Evolutionary conservation across 2,329 filamentous ascomycete species (phyloP), one percentile per base, ranked within the genome.

Genomic region (Aspergillus sclerotialis): DNA sequence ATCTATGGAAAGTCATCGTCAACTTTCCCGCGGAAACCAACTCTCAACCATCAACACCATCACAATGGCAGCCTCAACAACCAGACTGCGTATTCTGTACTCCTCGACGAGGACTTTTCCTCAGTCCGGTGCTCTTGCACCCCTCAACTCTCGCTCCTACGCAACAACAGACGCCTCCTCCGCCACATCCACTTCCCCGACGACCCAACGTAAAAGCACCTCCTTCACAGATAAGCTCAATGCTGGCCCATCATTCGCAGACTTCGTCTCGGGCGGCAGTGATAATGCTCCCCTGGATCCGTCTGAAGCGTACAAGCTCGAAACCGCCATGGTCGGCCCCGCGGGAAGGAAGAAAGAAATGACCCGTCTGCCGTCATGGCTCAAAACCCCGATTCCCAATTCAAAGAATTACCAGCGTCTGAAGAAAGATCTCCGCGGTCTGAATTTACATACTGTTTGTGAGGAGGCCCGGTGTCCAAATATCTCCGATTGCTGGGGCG

Each of bases 381-480:
- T 98, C 44, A 95, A 96, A 73, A 98, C 90, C 14, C 85, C 88
- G 2, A 92, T 98, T 37, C 92, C 92, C 0, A 78, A 79, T 9
- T 82, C 82, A 42, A 83, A 76, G 37, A 93, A 93, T 66, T 95
- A 82, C 71, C 93, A 93, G 68, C 85, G 86, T 55, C 94, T 98
- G 63, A 95, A 94, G 71, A 80, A 83, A 44, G 92, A 98, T 61
- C 68, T 98, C 46, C 78, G 92, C 23, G 92, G 92, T 0, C 67
- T 98, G 40, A 84, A 84, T 38, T 70, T 98, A 37, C 89, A 95
- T 63, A 98, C 92, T 4, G 92, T 98, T 11, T 98, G 92, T 64
- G 92, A 98, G 67, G 92, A 98, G 68, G 92, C 92, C 2, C 79
- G 88, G 46, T 98, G 92, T 64, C 92, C 92, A 41, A 98, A 98